Conservation (phyloP, 2,329 filamentous ascomycete species). For the Botrytis byssoidea region DNA sequence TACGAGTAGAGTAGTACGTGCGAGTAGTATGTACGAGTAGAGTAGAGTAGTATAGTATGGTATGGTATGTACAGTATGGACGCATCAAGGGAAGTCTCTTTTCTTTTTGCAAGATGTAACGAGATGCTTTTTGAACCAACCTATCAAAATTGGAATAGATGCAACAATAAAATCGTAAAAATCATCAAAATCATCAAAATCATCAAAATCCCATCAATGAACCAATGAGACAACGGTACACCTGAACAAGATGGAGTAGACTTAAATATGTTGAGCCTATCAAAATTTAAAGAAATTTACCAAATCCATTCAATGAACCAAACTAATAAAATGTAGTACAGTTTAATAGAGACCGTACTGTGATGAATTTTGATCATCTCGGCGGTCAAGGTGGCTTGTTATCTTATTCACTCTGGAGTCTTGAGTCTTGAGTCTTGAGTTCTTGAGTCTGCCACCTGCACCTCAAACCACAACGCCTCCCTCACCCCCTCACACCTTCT, state of each 20-base stretch:
- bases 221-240: not conserved
- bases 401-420: not conserved
- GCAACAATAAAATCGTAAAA: not conserved
- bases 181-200: not conserved
- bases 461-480: not conserved
- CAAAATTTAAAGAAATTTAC: not conserved
- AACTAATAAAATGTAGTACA: not conserved
- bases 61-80: not conserved
- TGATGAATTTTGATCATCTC: not conserved
- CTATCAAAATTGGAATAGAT: not conserved
- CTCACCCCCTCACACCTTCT: not conserved
- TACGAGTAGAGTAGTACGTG: not conserved
- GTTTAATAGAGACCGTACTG: not conserved
- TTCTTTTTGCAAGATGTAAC: not conserved
- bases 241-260: not conserved
- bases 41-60: not conserved
- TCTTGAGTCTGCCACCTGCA: not conserved
- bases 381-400: constrained; percentile 6
- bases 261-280: constrained; percentile 6
- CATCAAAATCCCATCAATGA: not conserved
- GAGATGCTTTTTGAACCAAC: not conserved
- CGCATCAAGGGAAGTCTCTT: not conserved
- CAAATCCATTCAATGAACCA: not conserved
- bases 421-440: not conserved
- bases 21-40: too few relatives aligned